Conservation (phyloP, 2,329 filamentous ascomycete species). For the Geosmithia flava region DNA sequence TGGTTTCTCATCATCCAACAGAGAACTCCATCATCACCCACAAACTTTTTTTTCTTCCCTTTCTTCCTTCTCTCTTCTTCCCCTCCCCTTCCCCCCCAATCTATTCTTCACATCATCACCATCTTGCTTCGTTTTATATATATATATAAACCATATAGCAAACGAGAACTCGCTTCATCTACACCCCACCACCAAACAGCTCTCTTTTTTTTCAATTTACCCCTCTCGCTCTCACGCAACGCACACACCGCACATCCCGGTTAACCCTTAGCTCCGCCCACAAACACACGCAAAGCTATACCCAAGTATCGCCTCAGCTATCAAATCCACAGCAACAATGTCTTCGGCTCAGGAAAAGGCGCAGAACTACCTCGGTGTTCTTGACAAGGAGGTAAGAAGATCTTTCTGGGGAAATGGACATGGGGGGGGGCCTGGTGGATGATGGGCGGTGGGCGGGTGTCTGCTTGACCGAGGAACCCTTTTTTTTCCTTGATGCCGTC, state of each 20-base stretch:
- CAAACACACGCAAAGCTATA: background rate
- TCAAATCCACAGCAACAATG: slow-evolving; percentile 37
- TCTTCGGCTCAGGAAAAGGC: slow-evolving; percentile 63
- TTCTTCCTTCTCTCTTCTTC: background rate
- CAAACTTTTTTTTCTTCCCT: background rate
- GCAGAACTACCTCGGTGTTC: slow-evolving; percentile 63
- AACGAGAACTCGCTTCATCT: background rate
- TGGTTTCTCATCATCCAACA: background rate
- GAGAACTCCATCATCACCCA: background rate
- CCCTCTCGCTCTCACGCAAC: background rate
- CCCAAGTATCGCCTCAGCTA: background rate
- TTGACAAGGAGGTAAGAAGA: slow-evolving; percentile 67
- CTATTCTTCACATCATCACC: background rate
- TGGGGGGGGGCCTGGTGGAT: no score
- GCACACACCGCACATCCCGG: background rate
- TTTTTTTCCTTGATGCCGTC: background rate
- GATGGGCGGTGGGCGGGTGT: background rate
- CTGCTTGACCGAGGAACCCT: background rate
- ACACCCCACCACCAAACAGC: background rate
- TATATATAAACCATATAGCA: no score
- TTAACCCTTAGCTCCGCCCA: background rate
- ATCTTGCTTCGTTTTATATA: background rate
- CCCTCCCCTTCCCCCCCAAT: background rate
- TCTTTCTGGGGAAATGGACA: background rate
- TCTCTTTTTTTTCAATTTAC: background rate